Evolutionary conservation across 495 filamentous ascomycete genomes (phyloP).

Genomic region (Bathelium albidoporum): DNA sequence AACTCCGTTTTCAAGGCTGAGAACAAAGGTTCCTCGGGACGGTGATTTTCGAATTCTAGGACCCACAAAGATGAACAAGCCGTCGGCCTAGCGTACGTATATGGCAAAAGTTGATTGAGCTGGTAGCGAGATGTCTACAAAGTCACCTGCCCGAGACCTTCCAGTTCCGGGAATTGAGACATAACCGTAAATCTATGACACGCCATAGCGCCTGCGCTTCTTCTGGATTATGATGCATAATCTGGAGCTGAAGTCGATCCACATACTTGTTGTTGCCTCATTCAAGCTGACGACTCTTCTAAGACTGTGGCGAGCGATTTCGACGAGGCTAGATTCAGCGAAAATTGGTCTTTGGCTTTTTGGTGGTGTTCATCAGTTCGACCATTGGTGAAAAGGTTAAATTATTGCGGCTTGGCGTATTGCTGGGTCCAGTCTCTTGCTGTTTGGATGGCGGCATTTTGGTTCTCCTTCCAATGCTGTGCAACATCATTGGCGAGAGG

Average conservation of each 20-base stretch:
- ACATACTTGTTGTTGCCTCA: not conserved
- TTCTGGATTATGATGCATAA: not conserved
- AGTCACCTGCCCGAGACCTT: not conserved
- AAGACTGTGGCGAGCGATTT: not conserved
- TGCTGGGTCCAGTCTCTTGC: constrained; percentile 80
- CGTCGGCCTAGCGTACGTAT: not conserved
- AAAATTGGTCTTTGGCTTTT: not conserved
- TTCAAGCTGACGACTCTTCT: not conserved
- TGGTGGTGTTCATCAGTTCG: not conserved
- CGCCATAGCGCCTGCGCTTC: not conserved
- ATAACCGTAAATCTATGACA: not conserved
- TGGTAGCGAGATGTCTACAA: not conserved
- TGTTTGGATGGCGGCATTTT: constrained; percentile 79
- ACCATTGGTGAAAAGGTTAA: not conserved
- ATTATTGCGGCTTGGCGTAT: constrained; percentile 47
- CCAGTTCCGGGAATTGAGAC: not conserved
- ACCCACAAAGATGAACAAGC: not conserved
- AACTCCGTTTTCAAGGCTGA: too few relatives aligned
- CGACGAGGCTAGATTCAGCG: not conserved
- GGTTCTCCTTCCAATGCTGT: constrained; percentile 95
- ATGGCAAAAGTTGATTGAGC: not conserved
- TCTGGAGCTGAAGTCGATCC: not conserved
- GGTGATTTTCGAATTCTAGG: not conserved
- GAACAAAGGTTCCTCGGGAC: not conserved
- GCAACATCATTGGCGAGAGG: constrained; percentile 94